Percentiles rank a stretch among this genome's conserved stretches.
Conservation (phyloP, 2,329 filamentous ascomycete species). For the Aspergillus tanneri region DNA sequence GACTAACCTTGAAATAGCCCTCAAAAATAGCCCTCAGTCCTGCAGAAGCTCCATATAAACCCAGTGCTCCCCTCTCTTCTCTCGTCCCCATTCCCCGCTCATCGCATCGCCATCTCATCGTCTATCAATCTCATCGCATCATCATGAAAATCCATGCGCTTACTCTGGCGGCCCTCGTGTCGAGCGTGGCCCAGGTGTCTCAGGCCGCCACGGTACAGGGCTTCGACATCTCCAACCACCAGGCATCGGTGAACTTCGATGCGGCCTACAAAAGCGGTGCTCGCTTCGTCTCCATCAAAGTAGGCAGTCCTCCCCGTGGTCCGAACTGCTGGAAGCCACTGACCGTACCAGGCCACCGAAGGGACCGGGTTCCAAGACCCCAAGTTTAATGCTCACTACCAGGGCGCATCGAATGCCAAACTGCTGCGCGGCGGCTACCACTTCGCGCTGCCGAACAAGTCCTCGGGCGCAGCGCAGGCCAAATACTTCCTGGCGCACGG, state of each 20-base stretch:
- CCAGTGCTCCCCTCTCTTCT: too few species aligned
- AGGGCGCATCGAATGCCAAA: constrained; percentile 50
- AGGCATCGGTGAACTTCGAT: constrained; percentile 10
- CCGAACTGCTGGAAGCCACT: not conserved
- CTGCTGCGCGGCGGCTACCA: constrained; percentile 58
- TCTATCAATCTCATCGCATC: too few species aligned
- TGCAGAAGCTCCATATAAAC: too few species aligned
- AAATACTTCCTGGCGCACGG: constrained; percentile 53
- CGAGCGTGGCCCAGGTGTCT: constrained; percentile 4
- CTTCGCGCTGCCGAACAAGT: constrained; percentile 51
- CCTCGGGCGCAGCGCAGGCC: constrained; percentile 50
- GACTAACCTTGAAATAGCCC: too few species aligned
- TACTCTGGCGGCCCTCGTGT: not conserved
- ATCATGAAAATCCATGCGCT: constrained; percentile 5
- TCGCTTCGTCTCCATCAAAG: constrained; percentile 15
- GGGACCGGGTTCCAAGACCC: constrained; percentile 48
- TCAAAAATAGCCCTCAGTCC: too few species aligned
- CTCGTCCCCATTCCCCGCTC: too few species aligned
- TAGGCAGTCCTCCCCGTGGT: not conserved
- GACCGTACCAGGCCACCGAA: constrained; percentile 48
- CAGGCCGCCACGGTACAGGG: constrained; percentile 9
- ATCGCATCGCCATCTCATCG: too few species aligned
- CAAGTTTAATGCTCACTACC: constrained; percentile 51
- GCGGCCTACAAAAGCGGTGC: constrained; percentile 13
- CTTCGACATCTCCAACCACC: constrained; percentile 17